Evolutionary conservation across 768 basidiomycete species (phyloP).

Genomic region (Collybia nuda): DNA sequence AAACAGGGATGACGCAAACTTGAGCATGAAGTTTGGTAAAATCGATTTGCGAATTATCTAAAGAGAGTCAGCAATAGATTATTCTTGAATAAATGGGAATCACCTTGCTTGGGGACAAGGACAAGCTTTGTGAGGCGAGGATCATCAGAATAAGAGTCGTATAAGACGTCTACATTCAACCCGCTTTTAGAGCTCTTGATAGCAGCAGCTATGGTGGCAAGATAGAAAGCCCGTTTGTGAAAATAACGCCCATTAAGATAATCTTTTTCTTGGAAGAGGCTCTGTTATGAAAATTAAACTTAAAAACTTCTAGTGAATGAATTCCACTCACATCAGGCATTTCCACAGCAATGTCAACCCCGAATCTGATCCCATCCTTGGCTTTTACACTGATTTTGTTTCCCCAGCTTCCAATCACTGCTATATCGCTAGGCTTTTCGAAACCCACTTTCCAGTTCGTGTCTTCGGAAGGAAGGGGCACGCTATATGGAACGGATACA

Average conservation of each 20-base stretch:
- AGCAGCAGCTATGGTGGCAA: constrained; percentile 73
- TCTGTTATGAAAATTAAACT: constrained; percentile 34
- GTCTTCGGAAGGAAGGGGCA: constrained; percentile 72
- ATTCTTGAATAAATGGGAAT: constrained; percentile 18
- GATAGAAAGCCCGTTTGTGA: constrained; percentile 89
- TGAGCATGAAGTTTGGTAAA: constrained; percentile 69
- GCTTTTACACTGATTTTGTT: constrained; percentile 73
- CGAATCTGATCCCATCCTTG: constrained; percentile 62
- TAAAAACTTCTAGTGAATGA: not conserved
- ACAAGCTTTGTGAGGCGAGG: constrained; percentile 67
- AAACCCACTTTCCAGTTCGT: constrained; percentile 90
- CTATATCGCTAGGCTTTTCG: constrained; percentile 72
- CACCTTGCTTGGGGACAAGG: constrained; percentile 56
- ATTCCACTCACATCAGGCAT: constrained; percentile 73
- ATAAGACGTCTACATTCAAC: constrained; percentile 59
- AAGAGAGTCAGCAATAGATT: constrained; percentile 14
- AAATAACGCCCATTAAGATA: constrained; percentile 88
- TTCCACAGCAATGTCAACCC: constrained; percentile 79
- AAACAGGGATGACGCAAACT: constrained; percentile 72
- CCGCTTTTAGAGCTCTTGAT: constrained; percentile 43
- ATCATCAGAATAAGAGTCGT: constrained; percentile 58
- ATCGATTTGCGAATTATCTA: constrained; percentile 53
- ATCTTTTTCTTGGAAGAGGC: constrained; percentile 94
- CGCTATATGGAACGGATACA: constrained; percentile 65
- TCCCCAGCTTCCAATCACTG: constrained; percentile 85